A percentile compares a stretch with the other conserved stretches of the same genome.
phyloP scores from a whole-genome alignment of 1,284 basidiomycete genomes.

The Puccinia horiana region DNA sequence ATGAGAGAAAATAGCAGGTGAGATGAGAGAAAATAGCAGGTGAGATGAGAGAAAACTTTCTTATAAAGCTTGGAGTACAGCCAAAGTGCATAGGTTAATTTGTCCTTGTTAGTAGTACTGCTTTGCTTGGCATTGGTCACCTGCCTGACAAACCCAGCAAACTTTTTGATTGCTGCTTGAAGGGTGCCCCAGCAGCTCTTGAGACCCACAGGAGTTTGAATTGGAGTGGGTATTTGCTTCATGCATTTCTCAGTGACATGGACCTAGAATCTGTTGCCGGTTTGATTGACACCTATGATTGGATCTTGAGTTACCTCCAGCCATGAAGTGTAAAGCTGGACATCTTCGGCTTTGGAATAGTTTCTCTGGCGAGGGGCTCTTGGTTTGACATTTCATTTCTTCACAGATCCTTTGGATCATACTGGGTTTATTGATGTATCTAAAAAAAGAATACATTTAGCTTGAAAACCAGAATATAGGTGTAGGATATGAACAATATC shows the following conservation, averaged over 20 bases:
- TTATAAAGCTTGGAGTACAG: background rate
- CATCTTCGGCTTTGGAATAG: background rate
- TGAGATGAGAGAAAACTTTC: background rate
- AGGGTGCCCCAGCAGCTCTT: conserved; percentile 6
- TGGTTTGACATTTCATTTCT: too few relatives aligned
- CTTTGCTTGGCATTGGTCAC: background rate
- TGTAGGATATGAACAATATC: too few relatives aligned
- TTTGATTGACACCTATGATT: background rate
- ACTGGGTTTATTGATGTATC: too few relatives aligned
- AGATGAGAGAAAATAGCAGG: background rate
- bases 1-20: background rate
- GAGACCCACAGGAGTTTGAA: background rate
- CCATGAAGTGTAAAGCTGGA: background rate
- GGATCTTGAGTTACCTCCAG: background rate
- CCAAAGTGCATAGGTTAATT: background rate
- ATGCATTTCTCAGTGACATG: background rate
- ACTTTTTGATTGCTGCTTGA: conserved; percentile 12
- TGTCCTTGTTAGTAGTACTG: background rate
- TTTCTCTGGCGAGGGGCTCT: background rate
- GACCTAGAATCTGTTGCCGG: background rate
- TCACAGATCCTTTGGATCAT: too few relatives aligned
- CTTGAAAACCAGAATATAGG: too few relatives aligned
- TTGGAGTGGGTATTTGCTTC: background rate
- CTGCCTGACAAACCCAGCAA: conserved; percentile 10
- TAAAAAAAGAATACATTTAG: too few relatives aligned